Base-by-base conservation (phyloP, 345 rosid genomes). In the Gossypium australe region DNA sequence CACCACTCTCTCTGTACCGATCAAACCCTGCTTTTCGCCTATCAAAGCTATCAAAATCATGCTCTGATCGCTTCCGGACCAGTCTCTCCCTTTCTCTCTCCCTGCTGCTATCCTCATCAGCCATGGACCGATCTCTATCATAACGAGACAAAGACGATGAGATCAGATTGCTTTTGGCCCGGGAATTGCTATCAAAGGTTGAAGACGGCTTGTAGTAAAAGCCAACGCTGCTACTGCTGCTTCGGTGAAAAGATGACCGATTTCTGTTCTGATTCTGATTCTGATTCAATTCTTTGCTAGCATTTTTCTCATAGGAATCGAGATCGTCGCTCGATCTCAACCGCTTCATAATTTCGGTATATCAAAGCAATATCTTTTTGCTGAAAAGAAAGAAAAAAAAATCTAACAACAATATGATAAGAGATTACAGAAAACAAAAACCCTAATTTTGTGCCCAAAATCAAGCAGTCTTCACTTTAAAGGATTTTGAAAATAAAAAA, bases 321-420 rank as follows among this genome's bases (percentile, higher is more conserved):
- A 92, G 87, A 84, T 92, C 95, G 48, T 90, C 94, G 78, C 87
- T 90, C 56, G 98, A 94, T 83, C 92, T 89, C 84, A 90, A 80
- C 47, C 94, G 85, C 92, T 94, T 94, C 98, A 88, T 88, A 11
- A 16, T 34, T 63, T 17, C 2, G 1, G 13, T 63, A 5, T 8
- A 38, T 63, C 20, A 63, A 63, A 38, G 67, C 67, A 14, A 34
- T 63, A 38, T 12, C 1, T 17, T 61, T 38, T 38, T 63, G 47
- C 67, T 63, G 47, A 38, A 59, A 59, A 24, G 2, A 59, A 63
- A 27, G 61, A 61, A 24, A 3, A 60, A 11, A 60, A 4, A 60
- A 25, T 2, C 25, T 61, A 29, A 34, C 11, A 62, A 20, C 47
- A 9, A 29, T 34, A 34, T 2, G 18, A 14, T 14, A 27, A 34